A percentile compares a stretch with the other conserved stretches of the same genome.
These are phyloP conservation scores for Berberis thunbergii DNA, from an alignment of 164 flowering plant genomes.

Conservation along the genomic window DNA sequence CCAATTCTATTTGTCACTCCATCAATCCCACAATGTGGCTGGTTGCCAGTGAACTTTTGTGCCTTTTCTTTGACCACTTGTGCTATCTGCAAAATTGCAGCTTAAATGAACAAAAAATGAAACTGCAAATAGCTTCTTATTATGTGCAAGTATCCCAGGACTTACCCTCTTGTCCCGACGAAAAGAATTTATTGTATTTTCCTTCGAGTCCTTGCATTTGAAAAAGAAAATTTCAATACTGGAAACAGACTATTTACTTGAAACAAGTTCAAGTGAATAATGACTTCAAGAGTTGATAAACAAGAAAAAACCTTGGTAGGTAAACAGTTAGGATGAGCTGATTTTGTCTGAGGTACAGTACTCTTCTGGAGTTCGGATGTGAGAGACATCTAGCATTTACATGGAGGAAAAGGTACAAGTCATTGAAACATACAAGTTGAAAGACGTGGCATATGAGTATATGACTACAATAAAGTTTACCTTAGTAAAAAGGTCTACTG, in stretches of 20 bases:
- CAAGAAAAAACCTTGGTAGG: slow-evolving; percentile 39
- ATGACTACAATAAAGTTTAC: slow-evolving; percentile 22
- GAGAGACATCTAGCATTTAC: slow-evolving; percentile 49
- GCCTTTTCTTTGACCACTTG: slow-evolving; percentile 20
- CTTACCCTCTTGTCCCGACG: slow-evolving; percentile 43
- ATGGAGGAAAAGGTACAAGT: slow-evolving; percentile 2
- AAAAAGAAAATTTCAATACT: slow-evolving; percentile 9
- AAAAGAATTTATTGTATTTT: slow-evolving; percentile 40
- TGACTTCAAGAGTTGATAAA: background rate
- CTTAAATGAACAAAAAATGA: too few relatives aligned
- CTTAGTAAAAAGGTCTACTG: slow-evolving; percentile 75
- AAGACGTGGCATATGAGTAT: background rate
- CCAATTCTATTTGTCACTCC: slow-evolving; percentile 19
- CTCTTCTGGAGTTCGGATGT: slow-evolving; percentile 44
- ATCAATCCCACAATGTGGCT: slow-evolving; percentile 22
- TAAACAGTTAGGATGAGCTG: slow-evolving; percentile 14
- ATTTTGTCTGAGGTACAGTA: slow-evolving; percentile 27
- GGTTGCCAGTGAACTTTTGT: slow-evolving; percentile 21
- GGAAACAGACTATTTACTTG: background rate
- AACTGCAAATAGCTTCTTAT: too few relatives aligned
- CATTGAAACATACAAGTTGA: background rate
- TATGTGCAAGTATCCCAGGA: background rate
- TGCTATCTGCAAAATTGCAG: slow-evolving; percentile 15
- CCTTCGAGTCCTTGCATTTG: slow-evolving; percentile 65
- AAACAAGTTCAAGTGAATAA: background rate